Base-by-base conservation (phyloP, 2,329 filamentous ascomycete species). In the Phyllachora maydis region DNA sequence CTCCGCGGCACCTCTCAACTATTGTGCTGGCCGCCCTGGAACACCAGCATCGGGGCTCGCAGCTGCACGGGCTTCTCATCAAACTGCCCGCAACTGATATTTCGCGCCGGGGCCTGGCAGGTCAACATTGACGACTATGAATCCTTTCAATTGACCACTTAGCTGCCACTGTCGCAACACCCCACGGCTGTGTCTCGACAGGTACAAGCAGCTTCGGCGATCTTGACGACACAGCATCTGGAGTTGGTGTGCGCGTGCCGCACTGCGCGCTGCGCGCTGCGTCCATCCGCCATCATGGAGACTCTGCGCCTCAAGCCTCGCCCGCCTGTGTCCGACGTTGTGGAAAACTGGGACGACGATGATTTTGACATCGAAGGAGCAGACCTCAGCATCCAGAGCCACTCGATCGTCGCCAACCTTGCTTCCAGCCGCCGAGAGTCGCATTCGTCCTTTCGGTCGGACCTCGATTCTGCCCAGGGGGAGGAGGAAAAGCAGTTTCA, bases 401-500 rank as follows among this genome's bases (percentile, higher is more conserved):
- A 57, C 14, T 51, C 54, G 17, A 51, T 47, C 18, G 6, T 17
- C 16, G 44, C 45, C 28, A 56, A 52, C 27, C 41, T 43, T 16
- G 47, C 49, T 15, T 49, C 50, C 29, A 61, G 67, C 31, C 63
- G 66, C 30, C 66, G 77, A 32, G 75, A 82, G 37, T 82, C 76
- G 11, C 67, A 75, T 26, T 92, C 83, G 2, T 91, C 82, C 11
- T 66, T 81, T 37, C 74, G 74, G 36, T 92, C 79, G 26, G 83
- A 90, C 40, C 64, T 81, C 22, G 74, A 79, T 24, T 79, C 73
- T 1, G 55, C 68, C 33, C 63, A 65, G 26, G 76, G 70, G 30
- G 79, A 90, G 38, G 81, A 92, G 38, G 81, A 92, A 47, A 82
- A 72, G 56, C 81, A 93, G 36, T 64, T 95, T 12, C 65, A 85